Percentiles rank a stretch among this genome's conserved stretches.
phyloP scores from a whole-genome alignment of 2,329 filamentous ascomycete genomes.

The Curvularia sp. region DNA sequence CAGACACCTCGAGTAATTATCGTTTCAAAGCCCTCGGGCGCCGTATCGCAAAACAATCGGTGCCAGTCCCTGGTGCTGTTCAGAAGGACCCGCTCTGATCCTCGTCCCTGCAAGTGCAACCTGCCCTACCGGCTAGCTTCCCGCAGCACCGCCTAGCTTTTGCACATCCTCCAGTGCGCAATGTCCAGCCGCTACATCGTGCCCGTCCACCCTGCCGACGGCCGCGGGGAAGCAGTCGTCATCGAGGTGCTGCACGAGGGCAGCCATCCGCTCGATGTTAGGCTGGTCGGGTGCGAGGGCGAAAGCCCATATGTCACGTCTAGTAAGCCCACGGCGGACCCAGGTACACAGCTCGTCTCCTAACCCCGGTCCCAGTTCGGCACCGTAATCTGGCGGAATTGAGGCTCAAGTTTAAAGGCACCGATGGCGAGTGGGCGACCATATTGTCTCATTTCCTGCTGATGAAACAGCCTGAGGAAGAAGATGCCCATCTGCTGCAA shows the following conservation, averaged over 20 bases:
- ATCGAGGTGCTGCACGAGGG: slow-evolving; percentile 64
- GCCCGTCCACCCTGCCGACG: slow-evolving; percentile 65
- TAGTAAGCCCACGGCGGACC: slow-evolving; percentile 57
- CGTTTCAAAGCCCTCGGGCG: background rate
- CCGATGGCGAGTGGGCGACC: slow-evolving; percentile 68
- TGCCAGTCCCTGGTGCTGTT: slow-evolving; percentile 16
- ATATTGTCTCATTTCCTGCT: slow-evolving; percentile 67
- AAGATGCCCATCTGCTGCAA: slow-evolving; percentile 57
- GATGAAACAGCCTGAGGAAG: slow-evolving; percentile 49
- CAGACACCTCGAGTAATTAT: slow-evolving; percentile 1
- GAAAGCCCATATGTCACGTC: slow-evolving; percentile 65
- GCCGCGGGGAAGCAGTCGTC: slow-evolving; percentile 63
- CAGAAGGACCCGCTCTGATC: slow-evolving; percentile 8
- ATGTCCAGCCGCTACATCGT: slow-evolving; percentile 56
- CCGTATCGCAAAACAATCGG: slow-evolving; percentile 23
- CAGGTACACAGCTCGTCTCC: slow-evolving; percentile 22
- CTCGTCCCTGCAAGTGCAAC: slow-evolving; percentile 3
- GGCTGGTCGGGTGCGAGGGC: slow-evolving; percentile 73
- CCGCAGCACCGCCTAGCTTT: slow-evolving; percentile 6
- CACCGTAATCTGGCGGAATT: slow-evolving; percentile 43
- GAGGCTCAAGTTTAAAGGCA: slow-evolving; percentile 47
- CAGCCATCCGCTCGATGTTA: slow-evolving; percentile 67
- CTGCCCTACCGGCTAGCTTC: slow-evolving; percentile 9
- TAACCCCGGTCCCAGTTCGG: slow-evolving; percentile 43
- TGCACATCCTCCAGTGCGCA: slow-evolving; percentile 3